phyloP scores from a whole-genome alignment of 2,329 filamentous ascomycete species.

The Scortechinia acanthostroma region DNA sequence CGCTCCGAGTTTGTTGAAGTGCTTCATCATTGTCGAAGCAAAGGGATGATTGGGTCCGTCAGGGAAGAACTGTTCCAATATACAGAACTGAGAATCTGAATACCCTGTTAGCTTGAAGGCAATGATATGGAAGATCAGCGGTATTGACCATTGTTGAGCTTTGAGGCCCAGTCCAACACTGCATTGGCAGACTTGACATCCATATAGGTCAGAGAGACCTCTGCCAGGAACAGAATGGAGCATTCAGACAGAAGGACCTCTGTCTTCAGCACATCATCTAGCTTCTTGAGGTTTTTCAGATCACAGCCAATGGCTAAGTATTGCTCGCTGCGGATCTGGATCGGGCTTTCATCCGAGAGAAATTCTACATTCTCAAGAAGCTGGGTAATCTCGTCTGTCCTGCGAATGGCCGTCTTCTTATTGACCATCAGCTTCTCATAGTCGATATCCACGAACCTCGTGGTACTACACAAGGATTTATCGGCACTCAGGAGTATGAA shows the following conservation, averaged over 20 bases:
- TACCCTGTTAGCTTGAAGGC: neutral
- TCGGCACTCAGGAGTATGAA: constrained; percentile 46
- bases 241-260: constrained; percentile 31
- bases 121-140: neutral
- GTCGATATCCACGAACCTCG: constrained; percentile 52
- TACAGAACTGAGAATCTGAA: neutral
- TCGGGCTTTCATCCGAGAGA: constrained; percentile 9
- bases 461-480: constrained; percentile 26
- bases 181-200: constrained; percentile 22
- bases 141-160: constrained; percentile 36
- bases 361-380: constrained; percentile 25
- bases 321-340: constrained; percentile 33
- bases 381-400: constrained; percentile 27
- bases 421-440: constrained; percentile 49
- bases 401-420: constrained; percentile 41
- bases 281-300: constrained; percentile 38
- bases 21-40: neutral
- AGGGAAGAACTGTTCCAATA: constrained; percentile 1
- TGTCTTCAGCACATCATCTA: constrained; percentile 37
- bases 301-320: constrained; percentile 55
- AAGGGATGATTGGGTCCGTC: constrained; percentile 1
- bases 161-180: constrained; percentile 47
- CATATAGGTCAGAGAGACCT: constrained; percentile 45
- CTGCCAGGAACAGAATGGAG: constrained; percentile 48
- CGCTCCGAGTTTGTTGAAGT: neutral